A percentile compares a stretch with the other conserved stretches of the same genome.
Conservation (phyloP, 768 basidiomycete genomes). For the Dentipellis sp. region DNA sequence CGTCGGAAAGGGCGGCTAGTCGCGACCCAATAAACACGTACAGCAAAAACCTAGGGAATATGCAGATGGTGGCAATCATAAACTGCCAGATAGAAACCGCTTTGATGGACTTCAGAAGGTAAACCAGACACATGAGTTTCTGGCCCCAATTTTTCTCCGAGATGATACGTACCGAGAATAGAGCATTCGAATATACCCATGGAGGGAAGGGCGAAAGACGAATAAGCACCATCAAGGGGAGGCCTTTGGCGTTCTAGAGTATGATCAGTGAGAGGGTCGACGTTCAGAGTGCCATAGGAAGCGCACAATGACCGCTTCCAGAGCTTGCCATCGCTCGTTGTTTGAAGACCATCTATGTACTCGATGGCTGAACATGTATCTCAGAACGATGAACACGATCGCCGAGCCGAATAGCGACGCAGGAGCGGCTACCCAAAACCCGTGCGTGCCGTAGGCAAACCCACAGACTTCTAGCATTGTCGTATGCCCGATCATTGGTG, state of each 20-base stretch:
- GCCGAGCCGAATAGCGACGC: conserved; percentile 59
- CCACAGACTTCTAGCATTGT: conserved; percentile 61
- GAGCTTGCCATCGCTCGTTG: conserved; percentile 68
- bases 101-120: conserved; percentile 48
- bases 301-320: conserved; percentile 66
- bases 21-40: conserved; percentile 74
- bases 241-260: conserved; percentile 56
- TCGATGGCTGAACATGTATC: conserved; percentile 45
- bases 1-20: conserved; percentile 68
- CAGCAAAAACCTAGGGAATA: conserved; percentile 63
- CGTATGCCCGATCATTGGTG: conserved; percentile 59
- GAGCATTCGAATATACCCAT: conserved; percentile 78
- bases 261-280: no score
- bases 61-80: conserved; percentile 57
- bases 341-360: conserved; percentile 50
- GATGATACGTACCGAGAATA: conserved; percentile 55
- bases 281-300: neutral
- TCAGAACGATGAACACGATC: conserved; percentile 49
- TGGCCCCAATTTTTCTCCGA: neutral
- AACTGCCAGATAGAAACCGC: conserved; percentile 73
- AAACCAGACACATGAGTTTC: neutral
- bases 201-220: conserved; percentile 78
- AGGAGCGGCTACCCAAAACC: conserved; percentile 54
- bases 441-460: conserved; percentile 76
- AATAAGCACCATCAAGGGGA: conserved; percentile 76